Evolutionary conservation across 1,139 yeast species (phyloP), one percentile per base, ranked within the genome.

Genomic region (Yamadazyma atmosphaerica): DNA sequence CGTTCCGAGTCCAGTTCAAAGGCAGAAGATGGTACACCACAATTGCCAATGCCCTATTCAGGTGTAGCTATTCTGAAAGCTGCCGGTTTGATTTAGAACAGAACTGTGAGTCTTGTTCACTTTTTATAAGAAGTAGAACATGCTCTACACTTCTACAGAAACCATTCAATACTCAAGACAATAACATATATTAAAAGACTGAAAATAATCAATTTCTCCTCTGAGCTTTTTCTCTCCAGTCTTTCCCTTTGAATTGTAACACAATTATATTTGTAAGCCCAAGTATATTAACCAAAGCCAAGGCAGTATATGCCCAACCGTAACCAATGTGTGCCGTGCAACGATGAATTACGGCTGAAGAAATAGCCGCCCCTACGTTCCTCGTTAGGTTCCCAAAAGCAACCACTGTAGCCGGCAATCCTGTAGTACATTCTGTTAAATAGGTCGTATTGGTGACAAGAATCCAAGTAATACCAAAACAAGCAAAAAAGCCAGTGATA

Each of bases 241-340:
- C 41, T 1, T 60, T 53, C 0, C 73, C 71, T 38, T 47, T 47
- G 18, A 44, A 42, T 32, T 60, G 49, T 25, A 66, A 49, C 7
- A 59, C 18, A 19, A 58, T 31, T 1, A 65, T 61, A 39, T 61
- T 47, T 0, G 39, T 49, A n/a, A 67, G 44, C 3, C 68, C 60
- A 19, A 72, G 36, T 10, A 71, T 25, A 41, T 73, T 67, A 26
- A 71, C 55, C 4, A 74, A 44, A 1, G 75, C 81, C 18, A 77
- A 55, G 0, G 81, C 81, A 1, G 81, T 75, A 45, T 78, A 78
- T 42, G 81, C 76, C 82, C 82, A 78, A 0, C 82, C 83, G 44
- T 65, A 63, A 0, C 81, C 81, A 74, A 78, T 76, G 37, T 49
- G 53, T 6, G 54, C 39, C 8, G 70, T 61, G 10, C 78, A 46